Base-by-base conservation (phyloP, 495 filamentous ascomycete species). In the Penicillium pancosmium region DNA sequence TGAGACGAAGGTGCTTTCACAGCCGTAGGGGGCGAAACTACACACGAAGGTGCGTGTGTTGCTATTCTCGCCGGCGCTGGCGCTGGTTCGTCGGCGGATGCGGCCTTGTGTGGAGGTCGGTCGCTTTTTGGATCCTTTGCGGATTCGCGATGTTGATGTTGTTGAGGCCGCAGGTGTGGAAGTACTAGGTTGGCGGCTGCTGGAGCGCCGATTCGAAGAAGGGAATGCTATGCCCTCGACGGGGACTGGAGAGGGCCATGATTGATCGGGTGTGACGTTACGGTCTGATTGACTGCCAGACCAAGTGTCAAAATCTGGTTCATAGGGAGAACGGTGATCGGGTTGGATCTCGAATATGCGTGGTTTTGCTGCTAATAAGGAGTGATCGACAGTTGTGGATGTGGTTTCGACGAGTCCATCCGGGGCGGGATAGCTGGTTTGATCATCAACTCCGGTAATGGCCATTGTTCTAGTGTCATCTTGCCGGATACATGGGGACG, bases 11-110 rank as follows among this genome's bases (percentile, higher is more conserved):
- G 86, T 92, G 63, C 89, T 91, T 7, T 70, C 70, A 69, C 94
- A 98, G n/a, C 88, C 90, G 57, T 93, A 95, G 54, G 84, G 86
- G 12, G 84, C 72, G 74, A 97, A 93, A 57, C 88, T 87, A 76
- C 93, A 98, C 49, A 80, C 74, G 70, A 93, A 97, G 0, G 88
- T 86, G 4, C 90, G 86, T 2, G 78, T 81, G 53, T 85, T 78
- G 1, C 52, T 50, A 2, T 63, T 54, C 21, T 61, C 43, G 19
- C 56, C 52, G 52, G 68, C 66, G 34, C 56, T 50, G 51, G 68
- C 66, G 34, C 36, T 51, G 4, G 59, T 41, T 8, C 43, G 65
- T 1, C 52, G 60, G 4, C 56, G 50, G 40, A 25, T 65, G 21
- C 65, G 53, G 33, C 52, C 60, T 36, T 56, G 10, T 21, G 41